phyloP scores from a whole-genome alignment of 148 eudicot species.

The Silene uniflora region DNA sequence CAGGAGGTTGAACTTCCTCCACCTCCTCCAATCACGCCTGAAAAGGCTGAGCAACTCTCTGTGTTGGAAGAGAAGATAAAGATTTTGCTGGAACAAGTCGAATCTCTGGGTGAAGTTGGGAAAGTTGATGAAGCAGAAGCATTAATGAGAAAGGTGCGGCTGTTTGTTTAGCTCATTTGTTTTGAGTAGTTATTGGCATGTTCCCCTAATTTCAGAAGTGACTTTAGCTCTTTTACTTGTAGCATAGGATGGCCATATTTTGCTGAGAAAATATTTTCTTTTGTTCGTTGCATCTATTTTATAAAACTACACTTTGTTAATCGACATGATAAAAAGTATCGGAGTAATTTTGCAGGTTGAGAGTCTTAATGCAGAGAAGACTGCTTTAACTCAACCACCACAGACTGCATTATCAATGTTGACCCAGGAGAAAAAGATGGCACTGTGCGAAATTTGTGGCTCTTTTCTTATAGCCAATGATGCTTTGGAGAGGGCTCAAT shows the following conservation, averaged over 20 bases:
- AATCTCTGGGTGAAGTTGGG: constrained; percentile 92
- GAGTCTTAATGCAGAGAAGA: constrained; percentile 76
- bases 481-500: constrained; percentile 93
- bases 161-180: background rate
- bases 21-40: constrained; percentile 82
- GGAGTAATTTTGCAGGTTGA: constrained; percentile 61
- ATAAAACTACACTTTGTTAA: background rate
- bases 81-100: constrained; percentile 85
- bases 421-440: constrained; percentile 98
- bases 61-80: constrained; percentile 88
- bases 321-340: background rate
- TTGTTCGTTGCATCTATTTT: background rate
- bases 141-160: constrained; percentile 87
- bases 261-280: background rate
- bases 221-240: background rate
- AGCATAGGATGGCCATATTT: background rate
- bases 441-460: constrained; percentile 92
- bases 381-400: constrained; percentile 58
- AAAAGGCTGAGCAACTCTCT: constrained; percentile 89
- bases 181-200: background rate
- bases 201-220: background rate
- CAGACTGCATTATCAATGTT: constrained; percentile 62
- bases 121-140: constrained; percentile 99
- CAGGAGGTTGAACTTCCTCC: constrained; percentile 88
- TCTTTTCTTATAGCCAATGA: constrained; percentile 93